These are phyloP conservation scores for Ogataea angusta DNA, from an alignment of 805 yeast species.

Conservation along the genomic window DNA sequence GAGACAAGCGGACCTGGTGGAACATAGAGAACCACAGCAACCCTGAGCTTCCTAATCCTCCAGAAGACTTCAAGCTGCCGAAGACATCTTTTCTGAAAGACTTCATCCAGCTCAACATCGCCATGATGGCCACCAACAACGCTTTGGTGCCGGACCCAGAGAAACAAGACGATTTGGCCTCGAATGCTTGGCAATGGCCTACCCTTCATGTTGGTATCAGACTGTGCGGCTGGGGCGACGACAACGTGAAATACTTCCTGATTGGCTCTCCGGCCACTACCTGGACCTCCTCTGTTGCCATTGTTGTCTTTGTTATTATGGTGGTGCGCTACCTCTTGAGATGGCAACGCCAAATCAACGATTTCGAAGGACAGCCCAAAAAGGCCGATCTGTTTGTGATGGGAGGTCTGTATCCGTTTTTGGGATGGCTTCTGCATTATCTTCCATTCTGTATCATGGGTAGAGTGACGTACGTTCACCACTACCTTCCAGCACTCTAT, in stretches of 20 bases:
- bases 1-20: conserved; percentile 90
- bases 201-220: conserved; percentile 72
- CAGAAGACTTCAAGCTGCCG: conserved; percentile 63
- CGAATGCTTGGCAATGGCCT: conserved; percentile 89
- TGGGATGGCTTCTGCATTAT: conserved; percentile 88
- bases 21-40: conserved; percentile 72
- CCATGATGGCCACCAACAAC: conserved; percentile 85
- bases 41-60: conserved; percentile 54
- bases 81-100: conserved; percentile 74
- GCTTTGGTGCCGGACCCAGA: conserved; percentile 78
- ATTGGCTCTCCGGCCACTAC: conserved; percentile 78
- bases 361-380: conserved; percentile 39
- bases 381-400: conserved; percentile 38
- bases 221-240: conserved; percentile 68
- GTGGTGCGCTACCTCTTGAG: conserved; percentile 51
- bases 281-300: conserved; percentile 65
- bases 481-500: conserved; percentile 90
- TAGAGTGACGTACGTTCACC: conserved; percentile 95
- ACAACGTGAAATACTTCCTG: conserved; percentile 57
- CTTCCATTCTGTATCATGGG: conserved; percentile 91
- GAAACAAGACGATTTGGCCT: conserved; percentile 67
- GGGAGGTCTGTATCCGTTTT: conserved; percentile 80
- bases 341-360: conserved; percentile 79
- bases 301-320: conserved; percentile 48
- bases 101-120: conserved; percentile 70